phyloP scores from a whole-genome alignment of 139 green algal genomes.

The Microglena sp. region DNA sequence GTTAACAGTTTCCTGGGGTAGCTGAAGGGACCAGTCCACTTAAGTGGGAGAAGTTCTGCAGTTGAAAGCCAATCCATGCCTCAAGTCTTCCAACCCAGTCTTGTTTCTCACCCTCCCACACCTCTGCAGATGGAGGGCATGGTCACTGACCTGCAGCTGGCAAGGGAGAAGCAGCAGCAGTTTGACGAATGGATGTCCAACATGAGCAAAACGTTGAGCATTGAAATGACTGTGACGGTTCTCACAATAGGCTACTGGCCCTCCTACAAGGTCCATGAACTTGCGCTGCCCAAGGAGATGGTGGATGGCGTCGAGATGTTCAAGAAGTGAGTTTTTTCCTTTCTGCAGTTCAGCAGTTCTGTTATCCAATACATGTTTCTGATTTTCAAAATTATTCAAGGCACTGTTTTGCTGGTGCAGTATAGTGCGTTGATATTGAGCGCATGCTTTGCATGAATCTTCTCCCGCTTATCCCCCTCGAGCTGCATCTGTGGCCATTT shows the following conservation, averaged over 20 bases:
- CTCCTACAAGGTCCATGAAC: slow-evolving; percentile 76
- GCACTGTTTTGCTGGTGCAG: neutral
- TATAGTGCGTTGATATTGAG: neutral
- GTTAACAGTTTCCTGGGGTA: neutral
- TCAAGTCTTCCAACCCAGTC: slow-evolving; percentile 53
- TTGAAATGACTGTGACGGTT: slow-evolving; percentile 29
- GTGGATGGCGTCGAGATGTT: slow-evolving; percentile 57
- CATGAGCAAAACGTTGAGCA: slow-evolving; percentile 1
- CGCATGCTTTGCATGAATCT: too few relatives aligned
- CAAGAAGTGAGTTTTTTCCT: too few relatives aligned
- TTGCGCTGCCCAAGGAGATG: slow-evolving; percentile 88
- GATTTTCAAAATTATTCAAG: too few relatives aligned
- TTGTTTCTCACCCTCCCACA: neutral
- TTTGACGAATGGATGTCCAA: slow-evolving; percentile 70
- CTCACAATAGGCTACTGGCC: slow-evolving; percentile 74
- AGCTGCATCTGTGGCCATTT: too few relatives aligned
- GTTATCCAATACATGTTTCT: too few relatives aligned
- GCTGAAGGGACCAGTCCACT: too few relatives aligned
- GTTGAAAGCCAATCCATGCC: too few relatives aligned
- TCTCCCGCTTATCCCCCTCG: too few relatives aligned
- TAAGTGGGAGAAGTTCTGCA: too few relatives aligned
- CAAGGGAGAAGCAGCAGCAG: slow-evolving; percentile 76
- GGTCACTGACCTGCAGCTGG: slow-evolving; percentile 85
- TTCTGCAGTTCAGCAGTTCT: too few relatives aligned
- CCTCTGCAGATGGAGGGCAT: slow-evolving; percentile 87